Base-by-base conservation (phyloP, 805 yeast species). In the Wickerhamomyces canadensis region DNA sequence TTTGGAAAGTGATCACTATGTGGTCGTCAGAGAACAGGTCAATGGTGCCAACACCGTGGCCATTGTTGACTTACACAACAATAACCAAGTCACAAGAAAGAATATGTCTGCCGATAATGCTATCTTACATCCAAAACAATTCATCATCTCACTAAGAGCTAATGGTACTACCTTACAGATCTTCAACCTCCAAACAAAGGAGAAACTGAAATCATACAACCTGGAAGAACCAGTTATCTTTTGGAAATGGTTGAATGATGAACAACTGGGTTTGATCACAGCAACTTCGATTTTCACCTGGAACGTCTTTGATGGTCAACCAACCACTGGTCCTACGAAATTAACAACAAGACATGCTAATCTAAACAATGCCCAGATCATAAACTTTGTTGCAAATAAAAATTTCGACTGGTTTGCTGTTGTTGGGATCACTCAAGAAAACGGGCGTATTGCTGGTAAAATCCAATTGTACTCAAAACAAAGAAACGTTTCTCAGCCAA, bases 101-200 rank as follows among this genome's bases (percentile, higher is more conserved):
- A 84, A 85, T 61, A 93, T 93, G 96, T 75, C 85, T 38, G 99
- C 98, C 31, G 99, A 93, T 64, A 84, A 88, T 45, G 98, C 97
- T 35, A 93, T 93, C 58, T 80, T 93, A 93, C 94, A 88, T 62
- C 98, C 98, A 24, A 57, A 65, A n/a, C 78, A 82, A 61, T 79
- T 83, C 63, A 87, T 89, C 45, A 88, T 93, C 52, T 87, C 96
- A 13, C 76, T 93, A 48, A 78, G 98, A 58, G 98, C 98, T 30
- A 93, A 88, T 57, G 96, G 96, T 49, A 88, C 96, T 34, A 89
- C 96, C 27, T 75, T 93, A 44, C 99, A 88, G 66, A 85, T 93
- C 49, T 94, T 93, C 67, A 85, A 93, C 64, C 72, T 93, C 52
- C 84, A 80, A 37, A 68, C 87, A 22, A 88, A 91, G 64, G 88